Percentiles rank a stretch among this genome's conserved stretches.
phyloP scores from a whole-genome alignment of 345 rosid genomes.

The Nephelium lappaceum region DNA sequence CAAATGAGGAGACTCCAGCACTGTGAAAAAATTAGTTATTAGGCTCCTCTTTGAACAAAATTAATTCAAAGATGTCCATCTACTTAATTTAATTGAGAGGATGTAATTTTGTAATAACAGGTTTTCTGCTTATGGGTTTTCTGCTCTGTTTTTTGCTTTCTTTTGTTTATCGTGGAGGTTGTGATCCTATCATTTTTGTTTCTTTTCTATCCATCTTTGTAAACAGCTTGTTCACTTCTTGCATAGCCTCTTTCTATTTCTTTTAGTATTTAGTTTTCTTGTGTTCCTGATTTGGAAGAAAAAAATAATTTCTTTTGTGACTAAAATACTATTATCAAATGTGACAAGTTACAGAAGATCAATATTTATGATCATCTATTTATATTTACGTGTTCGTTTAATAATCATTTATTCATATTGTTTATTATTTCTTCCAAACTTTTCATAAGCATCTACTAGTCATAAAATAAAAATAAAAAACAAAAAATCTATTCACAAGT shows the following conservation, averaged over 20 bases:
- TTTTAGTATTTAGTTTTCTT: not conserved
- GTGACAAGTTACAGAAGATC: not conserved
- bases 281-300: too few species aligned
- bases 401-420: not conserved
- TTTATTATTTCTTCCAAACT: not conserved
- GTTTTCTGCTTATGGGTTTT: too few species aligned
- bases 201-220: not conserved
- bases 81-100: not conserved
- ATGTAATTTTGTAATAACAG: not conserved
- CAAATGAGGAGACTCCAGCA: too few species aligned
- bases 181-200: not conserved
- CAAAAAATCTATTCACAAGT: not conserved
- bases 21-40: too few species aligned
- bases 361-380: not conserved
- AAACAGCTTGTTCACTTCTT: not conserved
- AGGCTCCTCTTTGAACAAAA: too few species aligned
- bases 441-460: not conserved
- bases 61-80: not conserved
- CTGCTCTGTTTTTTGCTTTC: not conserved
- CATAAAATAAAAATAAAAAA: not conserved
- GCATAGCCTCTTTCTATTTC: not conserved
- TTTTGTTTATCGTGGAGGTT: not conserved
- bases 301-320: not conserved
- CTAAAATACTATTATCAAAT: not conserved
- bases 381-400: not conserved